These are phyloP conservation scores for Chlorella sorokiniana DNA, from an alignment of 139 green algal genomes.

Conservation along the genomic window DNA sequence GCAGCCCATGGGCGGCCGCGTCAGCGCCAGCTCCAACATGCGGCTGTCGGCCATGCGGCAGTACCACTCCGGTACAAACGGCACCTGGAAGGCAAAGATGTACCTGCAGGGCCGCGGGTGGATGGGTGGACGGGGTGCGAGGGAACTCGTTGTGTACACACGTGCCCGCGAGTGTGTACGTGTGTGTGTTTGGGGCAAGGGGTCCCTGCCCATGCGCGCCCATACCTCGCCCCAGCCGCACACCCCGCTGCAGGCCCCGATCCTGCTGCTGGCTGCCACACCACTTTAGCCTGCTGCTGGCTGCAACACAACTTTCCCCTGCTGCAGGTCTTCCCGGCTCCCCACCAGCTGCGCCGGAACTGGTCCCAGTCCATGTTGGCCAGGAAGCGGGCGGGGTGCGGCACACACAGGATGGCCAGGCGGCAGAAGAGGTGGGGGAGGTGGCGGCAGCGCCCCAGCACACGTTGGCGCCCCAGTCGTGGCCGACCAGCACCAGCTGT, in stretches of 20 bases:
- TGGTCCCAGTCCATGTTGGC: conserved; percentile 22
- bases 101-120: conserved; percentile 2
- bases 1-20: neutral
- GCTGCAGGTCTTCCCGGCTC: no score
- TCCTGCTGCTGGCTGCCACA: no score
- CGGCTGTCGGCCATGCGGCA: neutral
- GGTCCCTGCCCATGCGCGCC: no score
- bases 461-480: conserved; percentile 71
- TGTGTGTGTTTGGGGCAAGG: no score
- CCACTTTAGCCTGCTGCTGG: no score
- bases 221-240: no score
- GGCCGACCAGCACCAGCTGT: conserved; percentile 39
- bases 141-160: neutral
- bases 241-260: no score
- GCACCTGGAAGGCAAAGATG: conserved; percentile 22
- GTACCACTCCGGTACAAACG: neutral
- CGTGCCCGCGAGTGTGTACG: no score
- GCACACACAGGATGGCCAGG: conserved; percentile 43
- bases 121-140: neutral
- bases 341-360: conserved; percentile 20
- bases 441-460: conserved; percentile 49
- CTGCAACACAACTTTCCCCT: no score
- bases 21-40: neutral
- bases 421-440: conserved; percentile 30
- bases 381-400: conserved; percentile 35